Evolutionary conservation across 495 filamentous ascomycete species (phyloP).

Genomic region (Neurospora tetrasperma): DNA sequence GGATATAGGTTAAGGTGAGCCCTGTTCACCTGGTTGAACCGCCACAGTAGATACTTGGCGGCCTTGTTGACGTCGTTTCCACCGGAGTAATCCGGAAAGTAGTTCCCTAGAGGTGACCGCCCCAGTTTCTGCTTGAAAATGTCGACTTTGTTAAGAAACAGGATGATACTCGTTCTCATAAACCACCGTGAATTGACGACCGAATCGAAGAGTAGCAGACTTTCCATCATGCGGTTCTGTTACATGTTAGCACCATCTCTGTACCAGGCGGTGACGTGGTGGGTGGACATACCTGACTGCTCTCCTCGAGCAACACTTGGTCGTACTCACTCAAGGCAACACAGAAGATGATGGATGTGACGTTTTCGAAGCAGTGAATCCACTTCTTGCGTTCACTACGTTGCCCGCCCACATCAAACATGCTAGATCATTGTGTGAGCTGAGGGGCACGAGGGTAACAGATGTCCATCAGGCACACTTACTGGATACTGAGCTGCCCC

Average conservation of each 20-base stretch:
- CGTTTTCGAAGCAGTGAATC: constrained; percentile 99
- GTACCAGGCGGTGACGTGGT: background rate
- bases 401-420: constrained; percentile 98
- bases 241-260: constrained; percentile 11
- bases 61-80: constrained; percentile 96
- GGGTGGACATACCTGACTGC: constrained; percentile 64
- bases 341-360: constrained; percentile 99
- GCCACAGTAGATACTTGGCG: constrained; percentile 94
- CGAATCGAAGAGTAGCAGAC: constrained; percentile 92
- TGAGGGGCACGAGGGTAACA: constrained; percentile 2
- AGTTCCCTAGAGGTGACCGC: constrained; percentile 78
- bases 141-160: constrained; percentile 98
- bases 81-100: constrained; percentile 96
- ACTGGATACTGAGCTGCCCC: constrained; percentile 98
- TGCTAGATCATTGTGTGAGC: constrained; percentile 44
- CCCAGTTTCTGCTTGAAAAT: constrained; percentile 91
- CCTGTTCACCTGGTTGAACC: constrained; percentile 96
- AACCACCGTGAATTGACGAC: constrained; percentile 99
- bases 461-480: constrained; percentile 35
- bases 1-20: constrained; percentile 95
- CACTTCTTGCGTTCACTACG: constrained; percentile 97
- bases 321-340: constrained; percentile 98
- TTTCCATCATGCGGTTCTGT: constrained; percentile 99
- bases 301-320: constrained; percentile 91
- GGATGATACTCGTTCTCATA: constrained; percentile 94